phyloP scores from a whole-genome alignment of 73 alveolate species.

The Tetrahymena borealis region DNA sequence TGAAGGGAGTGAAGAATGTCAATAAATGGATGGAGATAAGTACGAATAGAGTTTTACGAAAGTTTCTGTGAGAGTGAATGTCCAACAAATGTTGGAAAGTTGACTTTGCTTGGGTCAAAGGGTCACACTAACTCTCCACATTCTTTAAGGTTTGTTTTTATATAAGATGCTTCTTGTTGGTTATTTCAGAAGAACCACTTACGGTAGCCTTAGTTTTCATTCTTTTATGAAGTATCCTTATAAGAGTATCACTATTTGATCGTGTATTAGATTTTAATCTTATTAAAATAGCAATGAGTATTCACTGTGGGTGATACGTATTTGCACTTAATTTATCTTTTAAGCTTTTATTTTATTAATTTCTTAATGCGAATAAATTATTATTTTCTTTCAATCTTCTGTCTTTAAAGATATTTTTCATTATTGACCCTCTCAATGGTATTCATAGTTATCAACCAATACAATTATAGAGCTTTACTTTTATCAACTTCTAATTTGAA shows the following conservation, averaged over 20 bases:
- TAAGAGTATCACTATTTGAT: too few relatives aligned
- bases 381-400: background rate
- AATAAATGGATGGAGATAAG: background rate
- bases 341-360: background rate
- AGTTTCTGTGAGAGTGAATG: background rate
- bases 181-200: background rate
- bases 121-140: background rate
- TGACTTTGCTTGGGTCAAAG: background rate
- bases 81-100: background rate
- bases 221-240: background rate
- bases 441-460: too few relatives aligned
- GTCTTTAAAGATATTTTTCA: background rate
- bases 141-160: background rate
- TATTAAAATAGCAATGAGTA: too few relatives aligned
- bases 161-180: background rate
- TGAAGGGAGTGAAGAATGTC: slow-evolving; percentile 4
- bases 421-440: too few relatives aligned
- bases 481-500: background rate
- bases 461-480: background rate
- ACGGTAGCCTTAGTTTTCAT: background rate
- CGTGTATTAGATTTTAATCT: too few relatives aligned
- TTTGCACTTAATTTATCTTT: background rate
- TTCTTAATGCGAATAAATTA: background rate
- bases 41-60: background rate
- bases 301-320: too few relatives aligned